Base-by-base conservation (phyloP, 1,284 basidiomycete genomes). In the Cryptococcus jaspeensis region DNA sequence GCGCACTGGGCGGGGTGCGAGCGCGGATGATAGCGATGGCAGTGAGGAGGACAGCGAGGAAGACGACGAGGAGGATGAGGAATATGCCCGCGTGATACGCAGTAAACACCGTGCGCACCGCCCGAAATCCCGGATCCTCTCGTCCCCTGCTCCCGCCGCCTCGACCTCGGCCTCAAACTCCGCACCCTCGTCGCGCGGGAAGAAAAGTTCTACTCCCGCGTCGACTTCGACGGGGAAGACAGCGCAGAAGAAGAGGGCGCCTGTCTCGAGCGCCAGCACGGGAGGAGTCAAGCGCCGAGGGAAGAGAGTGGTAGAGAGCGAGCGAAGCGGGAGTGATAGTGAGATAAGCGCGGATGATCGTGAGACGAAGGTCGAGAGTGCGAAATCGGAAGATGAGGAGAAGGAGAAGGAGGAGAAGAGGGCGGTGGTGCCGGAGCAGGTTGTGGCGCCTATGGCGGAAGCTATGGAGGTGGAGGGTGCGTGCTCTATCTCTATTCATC, bases 391-490 rank as follows among this genome's bases (percentile, higher is more conserved):
- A 12, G 25, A 20, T 2, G 59, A 53, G 22, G 62, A 57, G 28
- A 39, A 50, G 7, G 25, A 20, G 5, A 60, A 53, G 22, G 62
- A 57, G 28, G 57, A 60, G 44, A 25, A 52, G 13, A 45, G 53
- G 35, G 57, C 58, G 13, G 44, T 55, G 16, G 64, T 56, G 0
- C 58, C 59, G 16, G 62, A 63, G 23, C 59, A 63, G 32, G 38
- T 57, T 15, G 46, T 48, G n/a, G 59, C 59, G 45, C 59, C 60
- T 2, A 32, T 9, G 28, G 28, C 9, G 28, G 9, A 32, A 5
- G 28, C 28, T 4, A 32, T 32, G 28, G 9, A 32, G 28, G 23
- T 45, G 3, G 16, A 50, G 43, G 35, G 50, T 35, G 6, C 20
- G 54, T 15, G 53, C 53, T 13, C 47, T 59, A 12, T 62, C 60